Percentiles rank a stretch among this genome's conserved stretches.
phyloP scores from a whole-genome alignment of 371 early-diverging fungal species.

The Lichtheimia corymbifera region DNA sequence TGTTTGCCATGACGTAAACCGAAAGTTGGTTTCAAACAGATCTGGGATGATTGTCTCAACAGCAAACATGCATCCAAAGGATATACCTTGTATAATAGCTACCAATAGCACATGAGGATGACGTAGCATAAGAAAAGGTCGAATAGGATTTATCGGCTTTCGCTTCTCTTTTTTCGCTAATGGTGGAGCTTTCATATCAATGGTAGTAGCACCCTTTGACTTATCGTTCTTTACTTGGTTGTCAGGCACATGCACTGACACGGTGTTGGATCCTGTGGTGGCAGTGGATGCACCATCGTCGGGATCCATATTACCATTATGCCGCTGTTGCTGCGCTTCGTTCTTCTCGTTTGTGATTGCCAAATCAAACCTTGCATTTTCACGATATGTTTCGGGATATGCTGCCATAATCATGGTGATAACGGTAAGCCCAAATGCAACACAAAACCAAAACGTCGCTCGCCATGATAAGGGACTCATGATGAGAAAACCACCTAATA shows the following conservation, averaged over 20 bases:
- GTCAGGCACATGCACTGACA: neutral
- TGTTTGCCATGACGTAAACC: slow-evolving; percentile 41
- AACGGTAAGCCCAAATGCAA: slow-evolving; percentile 51
- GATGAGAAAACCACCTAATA: slow-evolving; percentile 37
- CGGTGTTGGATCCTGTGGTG: neutral
- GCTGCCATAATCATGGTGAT: slow-evolving; percentile 48
- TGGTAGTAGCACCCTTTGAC: neutral
- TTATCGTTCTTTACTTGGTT: neutral
- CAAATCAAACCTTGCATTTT: slow-evolving; percentile 19
- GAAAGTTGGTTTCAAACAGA: slow-evolving; percentile 30
- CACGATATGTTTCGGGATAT: slow-evolving; percentile 67
- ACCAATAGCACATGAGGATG: slow-evolving; percentile 51
- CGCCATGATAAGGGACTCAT: slow-evolving; percentile 50
- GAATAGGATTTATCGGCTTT: slow-evolving; percentile 29
- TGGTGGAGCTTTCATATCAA: neutral
- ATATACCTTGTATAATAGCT: slow-evolving; percentile 45
- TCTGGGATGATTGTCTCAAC: slow-evolving; percentile 44
- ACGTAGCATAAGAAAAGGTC: slow-evolving; percentile 37
- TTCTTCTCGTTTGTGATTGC: neutral
- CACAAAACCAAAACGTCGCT: slow-evolving; percentile 64
- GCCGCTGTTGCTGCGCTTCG: slow-evolving; percentile 1
- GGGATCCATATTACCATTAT: neutral
- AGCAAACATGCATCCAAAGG: slow-evolving; percentile 56
- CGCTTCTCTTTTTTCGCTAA: neutral
- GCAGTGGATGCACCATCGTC: neutral